Base-by-base conservation (phyloP, 2,329 filamentous ascomycete genomes). In the Clarireedia hainanense region DNA sequence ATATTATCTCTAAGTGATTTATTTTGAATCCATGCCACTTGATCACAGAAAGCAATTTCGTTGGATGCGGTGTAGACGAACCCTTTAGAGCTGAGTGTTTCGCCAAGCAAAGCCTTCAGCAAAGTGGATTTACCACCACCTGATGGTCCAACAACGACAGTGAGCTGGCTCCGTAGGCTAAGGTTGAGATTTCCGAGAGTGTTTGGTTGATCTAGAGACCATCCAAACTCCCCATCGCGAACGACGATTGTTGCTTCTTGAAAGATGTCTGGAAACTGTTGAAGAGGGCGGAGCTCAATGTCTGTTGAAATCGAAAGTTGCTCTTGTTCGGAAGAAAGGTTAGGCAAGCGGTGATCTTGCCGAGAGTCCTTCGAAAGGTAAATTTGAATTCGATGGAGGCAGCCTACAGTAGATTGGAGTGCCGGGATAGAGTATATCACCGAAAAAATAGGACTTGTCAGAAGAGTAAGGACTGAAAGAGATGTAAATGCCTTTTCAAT, bases 1-100 rank as follows among this genome's bases (percentile, higher is more conserved):
- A 58, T 56, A 12, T 26, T 46, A 17, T 55, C 27, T 14, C 24
- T 36, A 3, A 77, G 63, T 0, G 70, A 71, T 2, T 60, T 66
- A 54, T 77, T 77, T 3, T 67, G 66, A 2, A 76, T 66, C 73
- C 74, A 78, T 0, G 75, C 70, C 0, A 64, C 65, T 55, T 78
- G 75, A 45, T 71, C 69, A 55, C 74, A 76, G 57, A 74, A 76
- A 0, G 70, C 73, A 5, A 73, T 55, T 6, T 57, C 42, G 4
- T 26, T 30, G 2, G 56, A 57, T 2, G 27, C 45, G 23, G 56
- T 30, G 5, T 49, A 26, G 6, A 63, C 26, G 5, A 26, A 47
- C 7, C 60, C 60, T 43, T 48, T 17, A 10, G 26, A 48, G 3
- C 51, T 46, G 5, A 47, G 37, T 9, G 58, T 59, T 40, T 63